Evolutionary conservation across 108 stramenopile species (phyloP).

Genomic region (Fistulifera pelliculosa): DNA sequence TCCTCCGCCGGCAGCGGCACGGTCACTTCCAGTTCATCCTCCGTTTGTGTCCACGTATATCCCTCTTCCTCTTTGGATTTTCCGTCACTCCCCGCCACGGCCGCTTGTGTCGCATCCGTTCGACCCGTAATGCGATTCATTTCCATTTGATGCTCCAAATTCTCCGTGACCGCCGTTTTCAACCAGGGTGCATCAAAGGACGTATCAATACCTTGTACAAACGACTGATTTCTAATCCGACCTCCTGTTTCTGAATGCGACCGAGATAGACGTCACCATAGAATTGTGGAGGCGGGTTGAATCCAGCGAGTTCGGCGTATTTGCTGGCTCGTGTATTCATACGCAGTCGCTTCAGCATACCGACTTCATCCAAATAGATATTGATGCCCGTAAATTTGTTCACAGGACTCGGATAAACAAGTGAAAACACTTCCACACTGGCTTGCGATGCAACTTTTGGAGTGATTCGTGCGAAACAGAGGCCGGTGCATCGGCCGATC

Average conservation of each 20-base stretch:
- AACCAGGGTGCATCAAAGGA: conserved; percentile 50
- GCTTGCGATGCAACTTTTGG: conserved; percentile 47
- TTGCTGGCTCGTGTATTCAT: conserved; percentile 44
- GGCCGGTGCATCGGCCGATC: conserved; percentile 23
- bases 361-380: conserved; percentile 80
- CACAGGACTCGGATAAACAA: conserved; percentile 57
- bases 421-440: conserved; percentile 65
- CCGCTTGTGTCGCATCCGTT: conserved; percentile 26
- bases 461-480: conserved; percentile 24
- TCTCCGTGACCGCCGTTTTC: conserved; percentile 50
- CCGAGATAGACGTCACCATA: conserved; percentile 79
- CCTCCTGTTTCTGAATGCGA: conserved; percentile 23
- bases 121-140: conserved; percentile 48
- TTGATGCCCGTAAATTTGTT: conserved; percentile 55
- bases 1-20: conserved; percentile 18
- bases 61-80: conserved; percentile 36
- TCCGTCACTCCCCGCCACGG: conserved; percentile 54
- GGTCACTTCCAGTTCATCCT: conserved; percentile 58
- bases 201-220: conserved; percentile 35
- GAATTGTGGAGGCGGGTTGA: conserved; percentile 69
- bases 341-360: conserved; percentile 68
- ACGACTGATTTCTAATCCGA: conserved; percentile 27
- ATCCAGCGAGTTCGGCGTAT: conserved; percentile 48
- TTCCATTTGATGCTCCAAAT: conserved; percentile 47
- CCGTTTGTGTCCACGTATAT: conserved; percentile 65